Percentiles rank a stretch among this genome's conserved stretches.
phyloP scores from a whole-genome alignment of 345 rosid species.

The Populus tremula region DNA sequence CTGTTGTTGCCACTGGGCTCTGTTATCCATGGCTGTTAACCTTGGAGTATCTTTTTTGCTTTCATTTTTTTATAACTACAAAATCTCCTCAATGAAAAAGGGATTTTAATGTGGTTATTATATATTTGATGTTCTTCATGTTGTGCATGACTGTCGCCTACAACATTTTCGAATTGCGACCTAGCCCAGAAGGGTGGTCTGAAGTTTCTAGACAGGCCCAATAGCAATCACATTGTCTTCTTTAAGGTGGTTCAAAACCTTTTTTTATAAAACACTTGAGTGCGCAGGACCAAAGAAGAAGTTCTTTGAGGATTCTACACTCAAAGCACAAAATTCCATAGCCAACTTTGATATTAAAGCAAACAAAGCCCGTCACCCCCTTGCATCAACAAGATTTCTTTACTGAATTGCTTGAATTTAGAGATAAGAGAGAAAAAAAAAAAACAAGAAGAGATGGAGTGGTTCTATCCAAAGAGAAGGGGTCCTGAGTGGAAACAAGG shows the following conservation, averaged over 20 bases:
- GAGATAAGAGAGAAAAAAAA: background rate
- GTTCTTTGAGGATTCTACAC: conserved; percentile 8
- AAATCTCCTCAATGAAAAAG: too few relatives aligned
- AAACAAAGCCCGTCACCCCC: background rate
- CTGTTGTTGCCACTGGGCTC: background rate
- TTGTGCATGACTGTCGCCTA: background rate
- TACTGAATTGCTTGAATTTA: background rate
- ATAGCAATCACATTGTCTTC: background rate
- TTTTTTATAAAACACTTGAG: conserved; percentile 10
- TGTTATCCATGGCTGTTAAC: background rate
- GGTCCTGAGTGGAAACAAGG: conserved; percentile 60
- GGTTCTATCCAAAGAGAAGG: conserved; percentile 48
- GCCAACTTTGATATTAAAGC: background rate
- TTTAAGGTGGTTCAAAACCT: too few relatives aligned
- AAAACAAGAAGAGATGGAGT: conserved; percentile 35
- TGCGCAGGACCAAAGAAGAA: conserved; percentile 12
- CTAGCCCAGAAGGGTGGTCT: too few relatives aligned
- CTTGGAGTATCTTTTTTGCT: too few relatives aligned
- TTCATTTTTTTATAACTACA: too few relatives aligned
- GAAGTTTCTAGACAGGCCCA: too few relatives aligned
- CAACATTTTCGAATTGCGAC: background rate
- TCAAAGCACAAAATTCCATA: conserved; percentile 24
- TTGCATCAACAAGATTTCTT: background rate
- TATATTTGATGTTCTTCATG: background rate
- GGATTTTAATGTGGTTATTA: too few relatives aligned